Evolutionary conservation across 768 basidiomycete genomes (phyloP).

Genomic region (Mycena crocata): DNA sequence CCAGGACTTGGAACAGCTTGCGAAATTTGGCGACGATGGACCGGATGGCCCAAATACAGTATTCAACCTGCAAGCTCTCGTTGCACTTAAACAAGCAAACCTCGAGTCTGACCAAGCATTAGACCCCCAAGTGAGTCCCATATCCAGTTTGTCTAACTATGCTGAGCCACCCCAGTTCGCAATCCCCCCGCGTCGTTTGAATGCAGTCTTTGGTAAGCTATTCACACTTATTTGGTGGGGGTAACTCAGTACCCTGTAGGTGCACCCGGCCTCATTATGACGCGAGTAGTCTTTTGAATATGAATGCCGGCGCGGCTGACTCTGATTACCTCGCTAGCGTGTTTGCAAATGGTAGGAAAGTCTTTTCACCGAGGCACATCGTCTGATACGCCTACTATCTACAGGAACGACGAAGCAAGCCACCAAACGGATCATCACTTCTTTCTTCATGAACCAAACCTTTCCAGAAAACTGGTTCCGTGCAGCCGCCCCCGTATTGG

Average conservation of each 20-base stretch:
- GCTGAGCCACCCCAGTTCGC: slow-evolving; percentile 9
- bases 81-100: not conserved
- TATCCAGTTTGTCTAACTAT: not conserved
- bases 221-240: slow-evolving; percentile 5
- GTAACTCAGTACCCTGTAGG: slow-evolving; percentile 4
- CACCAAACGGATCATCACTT: slow-evolving; percentile 13
- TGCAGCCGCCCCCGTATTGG: slow-evolving; percentile 7
- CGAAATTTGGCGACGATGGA: slow-evolving; percentile 16
- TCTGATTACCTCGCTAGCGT: slow-evolving; percentile 7
- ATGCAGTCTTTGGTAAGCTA: slow-evolving; percentile 7
- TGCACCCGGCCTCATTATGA: slow-evolving; percentile 11
- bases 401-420: slow-evolving; percentile 25
- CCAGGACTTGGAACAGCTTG: slow-evolving; percentile 14
- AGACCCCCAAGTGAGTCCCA: slow-evolving; percentile 7
- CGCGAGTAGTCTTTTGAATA: slow-evolving; percentile 10
- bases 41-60: slow-evolving; percentile 16
- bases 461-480: slow-evolving; percentile 30
- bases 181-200: slow-evolving; percentile 8
- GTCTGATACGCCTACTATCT: slow-evolving; percentile 12
- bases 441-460: slow-evolving; percentile 26
- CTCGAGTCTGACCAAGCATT: slow-evolving; percentile 9
- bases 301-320: slow-evolving; percentile 5
- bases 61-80: slow-evolving; percentile 15
- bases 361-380: slow-evolving; percentile 1
- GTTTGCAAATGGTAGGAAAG: slow-evolving; percentile 27